Evolutionary conservation across 371 early-diverging fungal species (phyloP).

Genomic region (Mucor irregularis): DNA sequence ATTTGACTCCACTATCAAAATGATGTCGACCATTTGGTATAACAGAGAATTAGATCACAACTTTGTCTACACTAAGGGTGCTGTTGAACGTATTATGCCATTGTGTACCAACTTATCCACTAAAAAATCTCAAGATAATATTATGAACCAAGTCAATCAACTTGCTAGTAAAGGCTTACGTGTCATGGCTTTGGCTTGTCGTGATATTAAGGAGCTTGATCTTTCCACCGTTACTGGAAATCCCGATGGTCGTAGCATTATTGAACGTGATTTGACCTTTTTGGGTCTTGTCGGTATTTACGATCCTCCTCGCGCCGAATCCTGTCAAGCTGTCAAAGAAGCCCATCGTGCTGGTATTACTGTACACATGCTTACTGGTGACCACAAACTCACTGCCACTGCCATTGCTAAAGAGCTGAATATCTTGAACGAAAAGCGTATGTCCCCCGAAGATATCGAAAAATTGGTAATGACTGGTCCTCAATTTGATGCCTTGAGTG

Average conservation of each 20-base stretch:
- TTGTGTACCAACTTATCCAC: constrained; percentile 46
- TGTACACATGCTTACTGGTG: constrained; percentile 94
- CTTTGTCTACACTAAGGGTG: constrained; percentile 60
- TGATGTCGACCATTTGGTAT: constrained; percentile 62
- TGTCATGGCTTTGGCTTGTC: constrained; percentile 67
- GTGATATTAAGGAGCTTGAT: constrained; percentile 21
- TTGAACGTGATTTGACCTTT: constrained; percentile 75
- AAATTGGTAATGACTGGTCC: constrained; percentile 78
- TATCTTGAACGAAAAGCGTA: constrained; percentile 62
- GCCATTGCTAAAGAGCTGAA: constrained; percentile 91
- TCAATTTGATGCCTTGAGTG: constrained; percentile 68
- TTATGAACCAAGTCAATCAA: constrained; percentile 20
- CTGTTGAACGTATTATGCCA: constrained; percentile 68
- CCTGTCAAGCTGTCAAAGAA: constrained; percentile 72
- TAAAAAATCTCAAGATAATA: constrained; percentile 16
- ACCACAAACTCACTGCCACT: constrained; percentile 86
- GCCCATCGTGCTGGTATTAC: constrained; percentile 91
- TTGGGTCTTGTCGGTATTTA: constrained; percentile 89
- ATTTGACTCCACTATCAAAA: constrained; percentile 79
- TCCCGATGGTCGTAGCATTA: not conserved
- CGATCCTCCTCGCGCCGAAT: constrained; percentile 85
- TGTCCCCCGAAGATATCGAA: constrained; percentile 42
- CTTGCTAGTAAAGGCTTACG: constrained; percentile 41
- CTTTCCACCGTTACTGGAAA: not conserved
- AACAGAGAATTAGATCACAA: constrained; percentile 15